Evolutionary conservation across 139 green algal species (phyloP).

Genomic region (Marvania coccoides): DNA sequence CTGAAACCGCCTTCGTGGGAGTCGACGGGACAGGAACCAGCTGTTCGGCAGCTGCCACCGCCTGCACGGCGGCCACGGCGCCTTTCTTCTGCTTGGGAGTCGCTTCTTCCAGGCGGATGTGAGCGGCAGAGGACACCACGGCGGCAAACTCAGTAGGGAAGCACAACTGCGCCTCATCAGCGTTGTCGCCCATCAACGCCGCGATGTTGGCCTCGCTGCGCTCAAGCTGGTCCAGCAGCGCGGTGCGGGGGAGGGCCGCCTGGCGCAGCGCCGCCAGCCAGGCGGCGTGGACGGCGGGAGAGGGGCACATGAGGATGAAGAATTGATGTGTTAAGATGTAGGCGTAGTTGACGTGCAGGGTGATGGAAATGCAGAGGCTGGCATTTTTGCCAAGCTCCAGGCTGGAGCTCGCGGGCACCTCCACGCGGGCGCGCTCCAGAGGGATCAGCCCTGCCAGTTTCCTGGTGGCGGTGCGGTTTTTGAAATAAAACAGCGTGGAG

Average conservation of each 20-base stretch:
- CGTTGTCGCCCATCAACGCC: neutral
- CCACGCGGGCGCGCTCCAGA: constrained; percentile 6
- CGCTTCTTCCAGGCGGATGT: neutral
- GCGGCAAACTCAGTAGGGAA: neutral
- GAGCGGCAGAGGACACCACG: neutral
- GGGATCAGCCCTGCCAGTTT: constrained; percentile 7
- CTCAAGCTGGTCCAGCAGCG: neutral
- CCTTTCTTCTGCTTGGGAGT: too few species aligned
- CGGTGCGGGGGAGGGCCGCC: neutral
- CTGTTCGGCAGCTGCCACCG: neutral
- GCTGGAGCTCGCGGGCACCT: constrained; percentile 3
- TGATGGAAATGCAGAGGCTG: constrained; percentile 13
- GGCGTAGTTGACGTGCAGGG: constrained; percentile 1
- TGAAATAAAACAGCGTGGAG: constrained; percentile 17
- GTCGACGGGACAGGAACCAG: too few species aligned
- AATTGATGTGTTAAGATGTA: constrained; percentile 7
- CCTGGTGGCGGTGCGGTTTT: neutral
- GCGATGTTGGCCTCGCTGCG: neutral
- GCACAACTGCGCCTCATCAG: neutral
- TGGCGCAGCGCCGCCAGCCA: neutral
- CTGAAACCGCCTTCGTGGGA: too few species aligned
- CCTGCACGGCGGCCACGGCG: too few species aligned
- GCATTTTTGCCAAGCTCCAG: neutral
- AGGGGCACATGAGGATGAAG: constrained; percentile 7
- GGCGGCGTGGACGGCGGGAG: neutral